Percentiles rank a stretch among this genome's conserved stretches.
Evolutionary conservation across 768 basidiomycete genomes (phyloP).

Genomic region (Termitomyces sp.): DNA sequence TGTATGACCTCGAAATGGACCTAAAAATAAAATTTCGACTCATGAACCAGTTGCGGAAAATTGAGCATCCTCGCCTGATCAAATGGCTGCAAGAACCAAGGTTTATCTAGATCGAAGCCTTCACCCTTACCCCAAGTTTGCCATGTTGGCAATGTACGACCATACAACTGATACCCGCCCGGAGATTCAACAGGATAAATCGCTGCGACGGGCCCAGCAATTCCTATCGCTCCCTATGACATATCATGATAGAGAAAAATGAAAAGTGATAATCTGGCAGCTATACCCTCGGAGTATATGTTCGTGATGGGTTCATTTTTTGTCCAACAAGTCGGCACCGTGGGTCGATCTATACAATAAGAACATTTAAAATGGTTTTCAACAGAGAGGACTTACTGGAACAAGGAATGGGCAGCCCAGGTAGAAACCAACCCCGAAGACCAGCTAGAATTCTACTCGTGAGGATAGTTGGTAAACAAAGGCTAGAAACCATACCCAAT

Average conservation of each 20-base stretch:
- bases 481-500: conserved; percentile 34
- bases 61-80: neutral
- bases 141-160: conserved; percentile 57
- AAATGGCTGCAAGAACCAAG: conserved; percentile 45
- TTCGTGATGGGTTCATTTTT: conserved; percentile 72
- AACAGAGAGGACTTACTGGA: conserved; percentile 31
- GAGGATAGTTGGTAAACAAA: neutral
- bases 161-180: conserved; percentile 23
- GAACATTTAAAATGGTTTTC: neutral
- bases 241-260: neutral
- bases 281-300: conserved; percentile 52
- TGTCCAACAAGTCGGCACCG: conserved; percentile 55
- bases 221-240: conserved; percentile 58
- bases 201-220: conserved; percentile 60
- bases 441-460: conserved; percentile 31
- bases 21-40: conserved; percentile 7
- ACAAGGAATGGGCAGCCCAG: conserved; percentile 59
- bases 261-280: neutral
- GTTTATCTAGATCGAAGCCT: conserved; percentile 38
- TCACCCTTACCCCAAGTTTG: conserved; percentile 52
- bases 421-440: conserved; percentile 60
- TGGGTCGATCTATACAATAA: conserved; percentile 37
- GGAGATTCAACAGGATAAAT: conserved; percentile 63
- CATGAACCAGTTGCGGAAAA: neutral
- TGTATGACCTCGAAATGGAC: conserved; percentile 35